These are phyloP conservation scores for Botryococcus braunii DNA, from an alignment of 163 green algal species.

Conservation along the genomic window DNA sequence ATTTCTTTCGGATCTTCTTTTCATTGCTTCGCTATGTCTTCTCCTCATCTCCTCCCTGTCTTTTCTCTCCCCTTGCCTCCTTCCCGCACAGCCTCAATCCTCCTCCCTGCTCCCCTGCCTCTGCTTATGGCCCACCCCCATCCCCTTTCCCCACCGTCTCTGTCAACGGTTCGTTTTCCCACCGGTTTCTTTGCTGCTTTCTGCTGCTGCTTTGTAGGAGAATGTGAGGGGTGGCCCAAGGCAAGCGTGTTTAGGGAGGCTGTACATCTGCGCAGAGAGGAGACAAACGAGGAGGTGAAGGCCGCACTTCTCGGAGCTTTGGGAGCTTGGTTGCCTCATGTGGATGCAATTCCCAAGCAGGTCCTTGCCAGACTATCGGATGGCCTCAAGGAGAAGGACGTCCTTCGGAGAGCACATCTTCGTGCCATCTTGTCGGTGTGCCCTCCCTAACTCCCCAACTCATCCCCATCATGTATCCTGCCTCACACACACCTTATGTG, in stretches of 20 bases:
- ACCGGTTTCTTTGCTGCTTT: too few relatives aligned
- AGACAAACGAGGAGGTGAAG: slow-evolving; percentile 74
- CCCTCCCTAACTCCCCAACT: too few relatives aligned
- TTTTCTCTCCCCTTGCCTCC: too few relatives aligned
- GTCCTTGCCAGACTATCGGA: slow-evolving; percentile 20
- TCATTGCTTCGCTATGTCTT: too few relatives aligned
- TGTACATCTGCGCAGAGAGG: slow-evolving; percentile 15
- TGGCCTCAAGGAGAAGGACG: slow-evolving; percentile 57
- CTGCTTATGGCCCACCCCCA: not conserved
- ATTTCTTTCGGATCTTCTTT: too few relatives aligned
- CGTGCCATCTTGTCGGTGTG: slow-evolving; percentile 4
- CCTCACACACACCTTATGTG: too few relatives aligned
- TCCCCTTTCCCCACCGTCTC: not conserved
- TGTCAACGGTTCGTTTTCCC: not conserved
- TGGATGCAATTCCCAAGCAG: slow-evolving; percentile 16
- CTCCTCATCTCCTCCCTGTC: too few relatives aligned
- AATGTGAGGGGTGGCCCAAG: not conserved
- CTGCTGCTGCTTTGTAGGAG: not conserved
- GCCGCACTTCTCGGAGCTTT: slow-evolving; percentile 37
- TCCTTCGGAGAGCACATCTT: slow-evolving; percentile 18
- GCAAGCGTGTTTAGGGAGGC: not conserved
- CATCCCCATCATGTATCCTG: too few relatives aligned
- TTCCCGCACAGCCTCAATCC: too few relatives aligned
- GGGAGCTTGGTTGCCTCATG: slow-evolving; percentile 44
- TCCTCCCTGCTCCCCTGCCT: not conserved